Base-by-base conservation (phyloP, 306 rosid species). In the Dryas drummondii region DNA sequence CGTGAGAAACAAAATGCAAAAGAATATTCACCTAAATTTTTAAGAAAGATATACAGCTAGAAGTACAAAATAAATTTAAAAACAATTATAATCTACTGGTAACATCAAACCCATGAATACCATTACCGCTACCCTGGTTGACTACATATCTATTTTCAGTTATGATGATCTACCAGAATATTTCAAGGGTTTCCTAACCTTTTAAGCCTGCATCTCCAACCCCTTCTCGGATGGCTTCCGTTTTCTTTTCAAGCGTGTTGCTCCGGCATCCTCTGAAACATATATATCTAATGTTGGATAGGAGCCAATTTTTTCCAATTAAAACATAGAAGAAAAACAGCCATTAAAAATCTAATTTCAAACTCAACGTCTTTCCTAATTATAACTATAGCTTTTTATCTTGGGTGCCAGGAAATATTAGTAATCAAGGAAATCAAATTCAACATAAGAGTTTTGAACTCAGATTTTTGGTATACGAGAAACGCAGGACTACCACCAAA, bases 141-240 rank as follows among this genome's bases (percentile, higher is more conserved):
- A 76, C 69, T 59, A 82, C 71, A 73, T 81, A 73, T 81, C 83
- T 91, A 69, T 56, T 81, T 76, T 77, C 64, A 78, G 78, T 82
- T 81, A 88, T 9, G 82, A 82, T 5, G 79, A 52, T 78, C 85
- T 88, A 80, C 84, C 80, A 52, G 84, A 63, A 76, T 81, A 66
- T 80, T 90, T 90, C 76, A 79, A 82, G 14, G 94, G 91, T 63
- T 81, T 88, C 79, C 80, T 87, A 53, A 78, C 91, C 80, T 81
- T 90, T 82, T 92, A 96, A 5, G 89, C 96, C 85, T 92, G 98
- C 86, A 90, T 81, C 77, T 88, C 98, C 82, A 92, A 76, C 74
- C 89, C 91, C 81, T 90, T 92, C 83, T 92, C 98, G 0, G 98
- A 90, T n/a, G 96, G 96, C 70, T 83, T 92, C 56, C 96, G 86